phyloP scores from a whole-genome alignment of 441 rosid species.

The Adansonia gregorii region DNA sequence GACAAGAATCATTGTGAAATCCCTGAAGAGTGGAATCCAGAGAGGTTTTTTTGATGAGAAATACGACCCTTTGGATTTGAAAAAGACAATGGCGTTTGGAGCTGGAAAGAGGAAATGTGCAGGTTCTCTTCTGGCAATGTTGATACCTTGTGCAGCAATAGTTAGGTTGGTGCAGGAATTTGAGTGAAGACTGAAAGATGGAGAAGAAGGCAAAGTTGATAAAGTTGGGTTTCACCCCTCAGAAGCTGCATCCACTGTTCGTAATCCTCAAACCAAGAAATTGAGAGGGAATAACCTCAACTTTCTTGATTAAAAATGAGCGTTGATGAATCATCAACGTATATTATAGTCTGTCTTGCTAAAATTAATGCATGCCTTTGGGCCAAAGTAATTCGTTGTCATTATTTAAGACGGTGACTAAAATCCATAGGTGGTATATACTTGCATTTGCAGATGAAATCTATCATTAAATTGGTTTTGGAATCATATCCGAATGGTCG shows the following conservation, averaged over 20 bases:
- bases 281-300: neutral
- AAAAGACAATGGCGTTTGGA: slow-evolving; percentile 93
- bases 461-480: neutral
- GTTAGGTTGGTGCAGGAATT: slow-evolving; percentile 80
- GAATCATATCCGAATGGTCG: neutral
- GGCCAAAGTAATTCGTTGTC: neutral
- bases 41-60: slow-evolving; percentile 58
- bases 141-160: slow-evolving; percentile 58
- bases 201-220: slow-evolving; percentile 67
- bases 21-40: slow-evolving; percentile 73
- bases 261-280: slow-evolving; percentile 56
- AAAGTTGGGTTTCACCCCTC: slow-evolving; percentile 61
- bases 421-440: neutral
- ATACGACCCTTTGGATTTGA: slow-evolving; percentile 54
- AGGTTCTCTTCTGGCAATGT: slow-evolving; percentile 74
- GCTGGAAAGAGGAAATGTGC: slow-evolving; percentile 78
- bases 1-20: slow-evolving; percentile 69
- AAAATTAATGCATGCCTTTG: neutral
- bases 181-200: slow-evolving; percentile 62
- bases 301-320: neutral
- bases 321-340: neutral
- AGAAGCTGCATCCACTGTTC: slow-evolving; percentile 69
- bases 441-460: slow-evolving; percentile 9
- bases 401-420: neutral
- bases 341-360: neutral